Evolutionary conservation across 176 grass and related monocot species (phyloP), one percentile per base, ranked within the genome.

Genomic region (Puya raimondii): DNA sequence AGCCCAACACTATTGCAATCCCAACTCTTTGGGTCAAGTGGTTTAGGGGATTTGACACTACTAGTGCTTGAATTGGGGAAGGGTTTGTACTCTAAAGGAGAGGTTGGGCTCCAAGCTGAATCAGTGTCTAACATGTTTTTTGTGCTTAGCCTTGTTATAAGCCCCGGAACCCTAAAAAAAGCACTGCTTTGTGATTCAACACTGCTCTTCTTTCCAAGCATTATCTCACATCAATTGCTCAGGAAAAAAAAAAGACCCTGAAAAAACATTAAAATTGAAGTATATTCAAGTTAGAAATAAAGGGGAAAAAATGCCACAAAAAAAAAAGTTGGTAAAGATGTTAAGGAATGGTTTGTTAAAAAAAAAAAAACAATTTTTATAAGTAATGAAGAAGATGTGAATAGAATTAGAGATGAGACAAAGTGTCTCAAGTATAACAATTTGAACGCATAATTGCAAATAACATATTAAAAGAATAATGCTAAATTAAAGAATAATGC

Each of bases 61-160:
- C 70, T 75, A 71, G 67, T 81, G 59, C 83, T 42, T 10, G 74
- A 59, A 66, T 66, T 83, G 49, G 76, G 73, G 79, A 78, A 68
- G 70, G n/a, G 53, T 78, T 88, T 99, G 1, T 79, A 74, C 76
- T 99, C 94, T 70, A 99, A 76, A 42, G 89, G 87, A 11, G 94
- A 99, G 48, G 89, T 99, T 13, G 94, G 94, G 80, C 94, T 99
- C 82, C 87, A 86, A 42, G 81, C 87, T 13, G 79, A 69, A 21
- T 99, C 94, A 3, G 74, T 53, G 73, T 90, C 84, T 10, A 87
- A 56, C 16, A 88, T 33, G 11, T 78, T 81, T 74, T 79, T 93
- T 72, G 76, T 73, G 84, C 84, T 86, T 21, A 94, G 80, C 78
- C 90, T 70, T 50, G 88, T 87, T 59, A 91, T 81, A 9, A 93